phyloP scores from a whole-genome alignment of 768 basidiomycete species.

The Mycena pura region DNA sequence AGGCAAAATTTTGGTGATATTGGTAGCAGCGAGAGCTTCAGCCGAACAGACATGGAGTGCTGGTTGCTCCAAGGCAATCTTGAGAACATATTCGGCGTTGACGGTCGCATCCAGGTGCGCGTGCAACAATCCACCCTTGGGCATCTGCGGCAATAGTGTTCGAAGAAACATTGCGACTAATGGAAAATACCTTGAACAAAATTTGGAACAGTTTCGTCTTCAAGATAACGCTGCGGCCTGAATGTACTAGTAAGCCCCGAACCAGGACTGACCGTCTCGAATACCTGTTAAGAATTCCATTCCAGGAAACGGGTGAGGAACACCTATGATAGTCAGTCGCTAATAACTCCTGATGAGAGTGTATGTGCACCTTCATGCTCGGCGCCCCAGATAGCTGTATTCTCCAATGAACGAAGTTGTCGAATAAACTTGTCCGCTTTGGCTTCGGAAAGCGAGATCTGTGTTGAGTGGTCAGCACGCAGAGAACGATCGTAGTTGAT shows the following conservation, averaged over 20 bases:
- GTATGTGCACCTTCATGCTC: constrained; percentile 52
- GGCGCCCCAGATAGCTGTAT: constrained; percentile 61
- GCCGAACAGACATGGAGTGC: constrained; percentile 65
- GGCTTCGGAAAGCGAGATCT: constrained; percentile 45
- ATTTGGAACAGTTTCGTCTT: constrained; percentile 68
- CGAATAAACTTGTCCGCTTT: constrained; percentile 66
- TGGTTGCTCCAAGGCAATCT: constrained; percentile 61
- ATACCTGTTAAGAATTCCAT: constrained; percentile 80
- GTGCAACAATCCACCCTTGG: constrained; percentile 80
- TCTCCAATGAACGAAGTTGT: constrained; percentile 61
- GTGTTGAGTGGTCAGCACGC: constrained; percentile 52
- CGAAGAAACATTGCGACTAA: neutral
- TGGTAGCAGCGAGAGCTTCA: constrained; percentile 45
- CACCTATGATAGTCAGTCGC: neutral
- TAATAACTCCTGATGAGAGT: neutral
- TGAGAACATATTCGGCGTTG: constrained; percentile 56
- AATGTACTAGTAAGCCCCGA: neutral
- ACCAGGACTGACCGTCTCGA: neutral
- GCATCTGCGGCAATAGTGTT: constrained; percentile 58
- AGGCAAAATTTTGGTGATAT: constrained; percentile 53
- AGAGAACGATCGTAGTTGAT: constrained; percentile 55
- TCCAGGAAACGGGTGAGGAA: constrained; percentile 71
- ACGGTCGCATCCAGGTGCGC: constrained; percentile 80
- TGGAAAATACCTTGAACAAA: constrained; percentile 56
- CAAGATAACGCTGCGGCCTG: constrained; percentile 63